These are phyloP conservation scores for Thalassiosira ordinaria DNA, from an alignment of 352 stramenopile genomes.

Conservation along the genomic window DNA sequence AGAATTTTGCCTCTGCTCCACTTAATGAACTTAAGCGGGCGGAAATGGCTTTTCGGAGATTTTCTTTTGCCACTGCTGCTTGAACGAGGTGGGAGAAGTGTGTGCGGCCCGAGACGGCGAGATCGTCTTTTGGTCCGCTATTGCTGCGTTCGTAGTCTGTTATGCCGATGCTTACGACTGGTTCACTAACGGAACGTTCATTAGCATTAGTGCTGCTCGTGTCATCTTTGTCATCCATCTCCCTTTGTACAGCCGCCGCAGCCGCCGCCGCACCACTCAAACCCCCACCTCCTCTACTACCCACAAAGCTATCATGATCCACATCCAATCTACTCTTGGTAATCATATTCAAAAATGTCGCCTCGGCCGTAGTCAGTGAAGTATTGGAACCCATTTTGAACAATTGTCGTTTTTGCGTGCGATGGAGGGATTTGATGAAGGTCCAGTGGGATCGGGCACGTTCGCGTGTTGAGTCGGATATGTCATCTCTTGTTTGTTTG, in stretches of 20 bases:
- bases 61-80: conserved; percentile 33
- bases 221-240: too few relatives aligned
- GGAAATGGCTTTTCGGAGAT: conserved; percentile 20
- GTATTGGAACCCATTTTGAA: conserved; percentile 35
- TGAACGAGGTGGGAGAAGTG: conserved; percentile 23
- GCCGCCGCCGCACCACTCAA: background rate
- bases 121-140: background rate
- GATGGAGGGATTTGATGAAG: conserved; percentile 21
- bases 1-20: conserved; percentile 35
- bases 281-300: background rate
- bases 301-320: conserved; percentile 4
- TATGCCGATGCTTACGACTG: too few relatives aligned
- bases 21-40: background rate
- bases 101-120: background rate
- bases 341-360: conserved; percentile 27
- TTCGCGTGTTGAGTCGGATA: too few relatives aligned
- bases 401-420: background rate
- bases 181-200: too few relatives aligned
- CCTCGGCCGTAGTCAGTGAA: conserved; percentile 27
- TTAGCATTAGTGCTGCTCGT: too few relatives aligned
- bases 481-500: too few relatives aligned
- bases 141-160: too few relatives aligned
- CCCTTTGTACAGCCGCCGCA: too few relatives aligned
- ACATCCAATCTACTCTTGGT: conserved; percentile 11
- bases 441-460: conserved; percentile 26